These are phyloP conservation scores for Drechmeria coniospora DNA, from an alignment of 2,329 filamentous ascomycete genomes.

Conservation along the genomic window DNA sequence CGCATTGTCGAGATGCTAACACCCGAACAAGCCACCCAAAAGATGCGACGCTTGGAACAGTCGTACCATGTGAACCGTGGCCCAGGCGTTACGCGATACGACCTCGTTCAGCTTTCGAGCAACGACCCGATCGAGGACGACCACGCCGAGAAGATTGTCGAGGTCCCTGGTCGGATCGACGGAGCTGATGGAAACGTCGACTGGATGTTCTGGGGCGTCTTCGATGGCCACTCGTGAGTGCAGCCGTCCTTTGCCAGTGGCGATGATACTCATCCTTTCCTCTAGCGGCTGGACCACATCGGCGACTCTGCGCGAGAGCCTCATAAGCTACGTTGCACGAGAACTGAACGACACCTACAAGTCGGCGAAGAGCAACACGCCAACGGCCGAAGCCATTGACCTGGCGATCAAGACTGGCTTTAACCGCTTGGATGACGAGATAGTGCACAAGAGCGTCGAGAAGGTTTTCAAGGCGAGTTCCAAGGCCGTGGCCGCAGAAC, in stretches of 20 bases:
- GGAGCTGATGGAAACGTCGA: constrained; percentile 40
- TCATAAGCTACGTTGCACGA: constrained; percentile 84
- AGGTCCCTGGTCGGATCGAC: constrained; percentile 50
- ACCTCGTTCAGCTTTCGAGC: constrained; percentile 84
- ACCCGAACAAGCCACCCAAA: constrained; percentile 82
- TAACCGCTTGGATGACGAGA: constrained; percentile 77
- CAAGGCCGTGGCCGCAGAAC: constrained; percentile 78
- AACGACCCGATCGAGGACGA: constrained; percentile 98
- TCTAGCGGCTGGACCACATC: constrained; percentile 91
- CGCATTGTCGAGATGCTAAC: constrained; percentile 93
- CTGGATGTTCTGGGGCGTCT: constrained; percentile 99
- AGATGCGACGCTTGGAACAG: constrained; percentile 76
- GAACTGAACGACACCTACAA: constrained; percentile 91
- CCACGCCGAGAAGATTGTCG: constrained; percentile 94
- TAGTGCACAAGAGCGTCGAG: constrained; percentile 81
- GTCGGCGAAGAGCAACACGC: constrained; percentile 44
- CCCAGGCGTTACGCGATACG: constrained; percentile 83
- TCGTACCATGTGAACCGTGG: constrained; percentile 84
- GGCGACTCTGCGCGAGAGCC: constrained; percentile 78
- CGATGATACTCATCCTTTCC: constrained; percentile 6
- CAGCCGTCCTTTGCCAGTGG: background rate
- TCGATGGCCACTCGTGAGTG: constrained; percentile 83
- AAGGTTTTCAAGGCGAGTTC: constrained; percentile 82
- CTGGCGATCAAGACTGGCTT: constrained; percentile 88
- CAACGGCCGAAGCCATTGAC: constrained; percentile 69